These are phyloP conservation scores for Spergularia azorica DNA, from an alignment of 179 eudicot genomes.

Conservation along the genomic window DNA sequence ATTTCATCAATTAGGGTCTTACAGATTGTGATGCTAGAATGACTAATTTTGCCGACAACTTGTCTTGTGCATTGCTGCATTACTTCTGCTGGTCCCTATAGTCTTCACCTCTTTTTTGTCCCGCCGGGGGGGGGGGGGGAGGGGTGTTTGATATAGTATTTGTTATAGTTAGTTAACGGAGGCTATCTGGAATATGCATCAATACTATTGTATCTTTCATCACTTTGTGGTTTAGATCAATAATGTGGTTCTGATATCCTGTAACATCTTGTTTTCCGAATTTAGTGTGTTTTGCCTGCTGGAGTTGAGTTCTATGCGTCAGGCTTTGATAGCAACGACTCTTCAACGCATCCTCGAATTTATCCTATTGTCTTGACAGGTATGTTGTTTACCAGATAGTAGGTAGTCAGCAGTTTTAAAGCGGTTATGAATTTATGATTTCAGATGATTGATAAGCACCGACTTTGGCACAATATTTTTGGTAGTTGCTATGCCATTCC, in stretches of 20 bases:
- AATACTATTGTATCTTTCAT: no score
- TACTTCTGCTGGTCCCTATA: no score
- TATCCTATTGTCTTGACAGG: conserved; percentile 98
- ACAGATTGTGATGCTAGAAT: not conserved
- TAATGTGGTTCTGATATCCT: no score
- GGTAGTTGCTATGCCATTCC: not conserved
- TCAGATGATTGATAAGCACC: not conserved
- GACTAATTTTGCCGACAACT: no score
- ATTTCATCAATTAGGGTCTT: not conserved
- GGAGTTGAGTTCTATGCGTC: conserved; percentile 85
- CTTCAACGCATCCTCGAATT: conserved; percentile 69
- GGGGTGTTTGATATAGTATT: no score
- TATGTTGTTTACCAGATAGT: conserved; percentile 25
- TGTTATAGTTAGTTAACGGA: no score
- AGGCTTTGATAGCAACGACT: conserved; percentile 58
- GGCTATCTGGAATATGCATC: no score
- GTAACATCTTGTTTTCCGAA: conserved; percentile 18
- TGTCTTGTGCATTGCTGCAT: no score
- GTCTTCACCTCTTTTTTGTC: no score
- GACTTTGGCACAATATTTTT: not conserved
- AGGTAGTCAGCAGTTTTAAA: not conserved
- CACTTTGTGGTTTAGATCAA: no score
- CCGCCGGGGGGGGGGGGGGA: no score
- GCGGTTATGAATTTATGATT: not conserved
- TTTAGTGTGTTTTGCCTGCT: conserved; percentile 98